Conservation (phyloP, 1,284 basidiomycete species). For the Apiotrichum brassicae region DNA sequence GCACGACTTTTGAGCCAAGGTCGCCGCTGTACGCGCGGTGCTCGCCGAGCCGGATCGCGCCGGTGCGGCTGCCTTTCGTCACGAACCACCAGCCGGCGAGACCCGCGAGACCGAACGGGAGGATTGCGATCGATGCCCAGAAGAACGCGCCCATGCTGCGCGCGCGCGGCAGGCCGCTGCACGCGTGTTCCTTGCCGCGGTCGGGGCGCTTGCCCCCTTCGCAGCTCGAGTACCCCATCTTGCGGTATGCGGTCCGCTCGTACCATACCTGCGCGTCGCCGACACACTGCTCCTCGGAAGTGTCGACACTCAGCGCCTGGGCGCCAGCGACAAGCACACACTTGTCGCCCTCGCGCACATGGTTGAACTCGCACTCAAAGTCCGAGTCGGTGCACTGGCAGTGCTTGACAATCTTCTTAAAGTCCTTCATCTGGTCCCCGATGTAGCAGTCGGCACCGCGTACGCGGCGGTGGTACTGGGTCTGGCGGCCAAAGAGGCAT, state of each 20-base stretch:
- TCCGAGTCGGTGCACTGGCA: slow-evolving; percentile 68
- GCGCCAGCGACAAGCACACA: slow-evolving; percentile 71
- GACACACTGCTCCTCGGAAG: slow-evolving; percentile 54
- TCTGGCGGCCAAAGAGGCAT: slow-evolving; percentile 83
- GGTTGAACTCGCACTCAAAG: slow-evolving; percentile 95
- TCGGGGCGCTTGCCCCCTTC: slow-evolving; percentile 68
- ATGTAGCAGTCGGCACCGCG: slow-evolving; percentile 77
- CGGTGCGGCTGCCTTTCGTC: slow-evolving; percentile 56
- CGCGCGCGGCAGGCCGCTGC: slow-evolving; percentile 60
- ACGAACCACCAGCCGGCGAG: slow-evolving; percentile 74
- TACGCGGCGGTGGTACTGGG: slow-evolving; percentile 75
- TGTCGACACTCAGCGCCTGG: slow-evolving; percentile 53
- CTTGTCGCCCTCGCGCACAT: slow-evolving; percentile 59
- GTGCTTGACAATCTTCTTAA: slow-evolving; percentile 56
- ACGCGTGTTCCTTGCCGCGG: slow-evolving; percentile 62
- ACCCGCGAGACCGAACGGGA: slow-evolving; percentile 67
- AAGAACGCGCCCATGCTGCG: slow-evolving; percentile 63
- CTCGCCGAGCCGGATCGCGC: slow-evolving; percentile 62
- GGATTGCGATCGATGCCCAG: slow-evolving; percentile 66
- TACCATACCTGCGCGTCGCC: slow-evolving; percentile 57
- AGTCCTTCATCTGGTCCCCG: slow-evolving; percentile 58
- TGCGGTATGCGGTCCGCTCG: slow-evolving; percentile 79
- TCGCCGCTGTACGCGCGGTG: slow-evolving; percentile 47
- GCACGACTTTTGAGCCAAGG: slow-evolving; percentile 53
- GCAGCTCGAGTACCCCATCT: slow-evolving; percentile 79